Evolutionary conservation across 352 stramenopile species (phyloP), one percentile per base, ranked within the genome.

Genomic region (Globisporangium cederbergense): DNA sequence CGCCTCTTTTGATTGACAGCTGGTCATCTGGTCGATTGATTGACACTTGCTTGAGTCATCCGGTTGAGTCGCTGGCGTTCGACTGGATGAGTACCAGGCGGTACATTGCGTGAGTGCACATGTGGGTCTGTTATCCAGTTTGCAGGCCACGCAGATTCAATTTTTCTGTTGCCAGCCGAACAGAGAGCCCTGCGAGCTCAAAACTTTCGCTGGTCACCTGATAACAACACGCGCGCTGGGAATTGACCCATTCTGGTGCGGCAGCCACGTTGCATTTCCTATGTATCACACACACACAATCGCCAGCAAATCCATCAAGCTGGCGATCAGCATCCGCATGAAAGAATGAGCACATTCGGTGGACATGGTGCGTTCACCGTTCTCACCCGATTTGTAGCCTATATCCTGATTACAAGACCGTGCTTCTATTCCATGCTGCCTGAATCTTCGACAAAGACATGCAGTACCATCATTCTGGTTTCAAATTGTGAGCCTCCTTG

Each of bases 391-490:
- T 20, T 6, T 22, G n/a, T 49, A 49, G 43, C 10, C 52, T 40
- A 10, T 22, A 4, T 46, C 52, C 32, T 58, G 30, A 58, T 58
- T 58, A 58, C 38, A 13, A 58, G 20, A 16, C n/a, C 59, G 59
- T 22, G 14, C 32, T 36, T 65, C 18, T 65, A 65, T 58, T 65
- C 14, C 32, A 18, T 43, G 32, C 20, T 0, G 1, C 5, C 4
- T 8, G 43, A 63, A 63, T 55, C 38, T 59, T 50, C 34, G n/a
- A 34, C 60, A 65, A 52, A 59, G 32, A 58, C 13, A 59, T 52
- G 60, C 16, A 11, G 1, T 32, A 55, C 57, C 43, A 63, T 63
- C 57, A 56, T 45, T 63, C 57, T 63, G 18, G 8, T 43, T 9
- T 6, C 18, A 4, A 16, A 28, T 28, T 56, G 30, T 63, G 28